Percentiles rank a stretch among this genome's conserved stretches.
phyloP scores from a whole-genome alignment of 1,284 basidiomycete species.

The Fomitopsis pinicola region DNA sequence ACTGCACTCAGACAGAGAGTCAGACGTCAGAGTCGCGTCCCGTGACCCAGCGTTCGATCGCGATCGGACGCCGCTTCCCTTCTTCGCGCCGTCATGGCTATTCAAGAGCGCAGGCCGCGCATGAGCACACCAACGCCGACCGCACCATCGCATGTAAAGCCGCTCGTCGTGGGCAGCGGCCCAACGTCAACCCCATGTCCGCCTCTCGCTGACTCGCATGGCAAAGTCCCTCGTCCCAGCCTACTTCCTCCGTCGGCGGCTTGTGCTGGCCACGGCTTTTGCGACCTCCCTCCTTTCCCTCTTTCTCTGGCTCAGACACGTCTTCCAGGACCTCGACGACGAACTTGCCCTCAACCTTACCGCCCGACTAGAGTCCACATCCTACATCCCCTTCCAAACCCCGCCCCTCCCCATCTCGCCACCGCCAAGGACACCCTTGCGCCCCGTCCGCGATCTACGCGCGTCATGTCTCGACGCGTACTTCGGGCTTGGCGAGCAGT shows the following conservation, averaged over 20 bases:
- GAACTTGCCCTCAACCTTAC: background rate
- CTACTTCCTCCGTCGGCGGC: constrained; percentile 13
- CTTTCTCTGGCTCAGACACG: constrained; percentile 15
- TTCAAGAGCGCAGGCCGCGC: too few species aligned
- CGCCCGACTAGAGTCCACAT: constrained; percentile 6
- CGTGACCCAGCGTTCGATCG: too few species aligned
- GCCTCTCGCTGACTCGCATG: background rate
- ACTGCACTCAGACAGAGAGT: too few species aligned
- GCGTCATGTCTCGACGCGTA: constrained; percentile 21
- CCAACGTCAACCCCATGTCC: background rate
- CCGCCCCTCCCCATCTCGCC: background rate
- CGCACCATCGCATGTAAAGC: background rate
- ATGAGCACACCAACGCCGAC: too few species aligned
- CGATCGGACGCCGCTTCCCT: too few species aligned
- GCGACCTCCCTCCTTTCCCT: constrained; percentile 17
- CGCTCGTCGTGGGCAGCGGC: background rate
- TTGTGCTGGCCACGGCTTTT: constrained; percentile 16
- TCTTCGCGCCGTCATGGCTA: too few species aligned
- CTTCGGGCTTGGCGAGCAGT: constrained; percentile 17
- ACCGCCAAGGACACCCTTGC: constrained; percentile 6
- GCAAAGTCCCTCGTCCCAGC: background rate
- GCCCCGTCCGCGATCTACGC: constrained; percentile 21
- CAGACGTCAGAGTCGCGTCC: too few species aligned
- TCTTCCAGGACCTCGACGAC: constrained; percentile 11
- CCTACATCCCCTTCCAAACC: constrained; percentile 5